Evolutionary conservation across 306 rosid genomes (phyloP).

Genomic region (Psophocarpus tetragonolobus): DNA sequence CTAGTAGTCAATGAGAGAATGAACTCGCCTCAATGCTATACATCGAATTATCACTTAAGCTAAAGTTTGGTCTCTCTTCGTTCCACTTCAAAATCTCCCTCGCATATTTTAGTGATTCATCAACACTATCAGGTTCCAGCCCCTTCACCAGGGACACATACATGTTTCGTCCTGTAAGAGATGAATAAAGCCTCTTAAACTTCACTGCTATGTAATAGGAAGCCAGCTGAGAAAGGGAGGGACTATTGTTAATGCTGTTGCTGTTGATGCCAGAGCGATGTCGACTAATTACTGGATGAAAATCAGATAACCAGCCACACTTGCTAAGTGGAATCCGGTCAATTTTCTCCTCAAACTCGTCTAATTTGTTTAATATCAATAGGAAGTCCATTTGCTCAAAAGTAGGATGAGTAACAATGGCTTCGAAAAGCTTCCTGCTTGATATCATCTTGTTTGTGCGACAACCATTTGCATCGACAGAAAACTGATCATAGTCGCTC

Average conservation of each 20-base stretch:
- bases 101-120: slow-evolving; percentile 75
- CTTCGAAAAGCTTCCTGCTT: slow-evolving; percentile 75
- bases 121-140: slow-evolving; percentile 78
- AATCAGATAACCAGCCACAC: slow-evolving; percentile 90
- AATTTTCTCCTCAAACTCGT: slow-evolving; percentile 75
- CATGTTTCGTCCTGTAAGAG: slow-evolving; percentile 76
- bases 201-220: slow-evolving; percentile 78
- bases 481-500: slow-evolving; percentile 79
- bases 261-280: slow-evolving; percentile 52
- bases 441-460: slow-evolving; percentile 75
- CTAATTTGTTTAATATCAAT: slow-evolving; percentile 80
- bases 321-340: slow-evolving; percentile 64
- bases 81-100: slow-evolving; percentile 93
- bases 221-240: slow-evolving; percentile 72
- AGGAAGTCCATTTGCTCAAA: slow-evolving; percentile 91
- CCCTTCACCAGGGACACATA: slow-evolving; percentile 79
- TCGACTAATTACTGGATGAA: slow-evolving; percentile 71
- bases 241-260: slow-evolving; percentile 62
- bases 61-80: slow-evolving; percentile 77
- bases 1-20: slow-evolving; percentile 53
- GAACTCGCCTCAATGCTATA: slow-evolving; percentile 74
- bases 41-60: slow-evolving; percentile 77
- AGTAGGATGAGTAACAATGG: slow-evolving; percentile 83
- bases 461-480: slow-evolving; percentile 68
- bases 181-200: slow-evolving; percentile 84